Evolutionary conservation across 306 rosid species (phyloP), one percentile per base, ranked within the genome.

Genomic region (Dalbergia cultrata): DNA sequence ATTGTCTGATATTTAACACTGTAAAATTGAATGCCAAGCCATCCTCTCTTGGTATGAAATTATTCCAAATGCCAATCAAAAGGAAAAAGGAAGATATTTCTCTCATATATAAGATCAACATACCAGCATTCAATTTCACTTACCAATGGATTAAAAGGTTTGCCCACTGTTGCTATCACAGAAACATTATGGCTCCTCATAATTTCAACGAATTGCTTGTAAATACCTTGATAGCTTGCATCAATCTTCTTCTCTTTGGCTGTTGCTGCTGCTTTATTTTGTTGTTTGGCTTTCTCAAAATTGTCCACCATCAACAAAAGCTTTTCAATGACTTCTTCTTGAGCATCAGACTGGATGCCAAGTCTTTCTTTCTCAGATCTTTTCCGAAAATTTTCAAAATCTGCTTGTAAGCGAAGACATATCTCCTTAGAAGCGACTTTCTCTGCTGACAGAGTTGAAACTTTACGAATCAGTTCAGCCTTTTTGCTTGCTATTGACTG

Each of bases 371-470:
- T 95, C 68, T 93, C 98, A 13, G 78, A 14, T 84, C 84, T 88
- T 88, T 91, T 95, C 79, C 98, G 90, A 56, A 89, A 95, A 81
- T 95, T 95, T 67, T 95, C 98, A 90, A 95, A 93, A 82, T 95
- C 97, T 19, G 99, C 98, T 79, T 95, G 99, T 44, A 93, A 69
- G 8, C 98, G 93, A 47, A 91, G 72, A 69, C 61, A 70, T 81
- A 85, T 89, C 83, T 90, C 88, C 88, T 93, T 95, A 73, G 91
- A 91, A 79, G 89, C 83, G 18, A 87, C 84, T 74, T 89, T 87
- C 61, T 93, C 94, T 3, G 85, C 85, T 0, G 87, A 86, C 44
- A 90, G 62, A 77, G 80, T 72, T 13, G 92, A 88, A n/a, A 84
- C 79, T 82, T 87, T 74, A 71, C 85, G 81, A 52, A 77, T 77